Percentiles rank a stretch among this genome's conserved stretches.
These are phyloP conservation scores for Begonia fuchsioides DNA, from an alignment of 306 rosid genomes.

Conservation along the genomic window DNA sequence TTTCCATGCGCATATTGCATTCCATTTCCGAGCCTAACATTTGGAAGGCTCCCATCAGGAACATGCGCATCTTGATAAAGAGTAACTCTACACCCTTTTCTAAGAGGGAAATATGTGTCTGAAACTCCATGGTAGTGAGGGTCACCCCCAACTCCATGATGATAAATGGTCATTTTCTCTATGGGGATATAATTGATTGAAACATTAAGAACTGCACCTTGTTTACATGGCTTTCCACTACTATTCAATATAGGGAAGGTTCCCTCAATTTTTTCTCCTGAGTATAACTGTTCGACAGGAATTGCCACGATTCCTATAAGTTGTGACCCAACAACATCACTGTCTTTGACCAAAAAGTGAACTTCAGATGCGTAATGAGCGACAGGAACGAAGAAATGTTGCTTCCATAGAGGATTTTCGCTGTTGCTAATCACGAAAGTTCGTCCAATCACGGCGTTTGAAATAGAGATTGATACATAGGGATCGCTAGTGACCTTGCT, in stretches of 20 bases:
- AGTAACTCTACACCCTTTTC: constrained; percentile 74
- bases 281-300: constrained; percentile 63
- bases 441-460: constrained; percentile 75
- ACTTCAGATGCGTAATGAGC: constrained; percentile 77
- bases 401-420: constrained; percentile 86
- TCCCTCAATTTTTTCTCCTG: constrained; percentile 56
- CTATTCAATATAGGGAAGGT: constrained; percentile 49
- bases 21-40: constrained; percentile 46
- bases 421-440: constrained; percentile 83
- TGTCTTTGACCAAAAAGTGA: constrained; percentile 78
- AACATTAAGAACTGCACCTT: constrained; percentile 48
- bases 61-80: constrained; percentile 94
- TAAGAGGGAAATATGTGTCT: constrained; percentile 82
- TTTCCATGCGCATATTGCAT: constrained; percentile 55
- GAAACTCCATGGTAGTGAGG: constrained; percentile 83
- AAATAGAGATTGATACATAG: constrained; percentile 60
- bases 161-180: constrained; percentile 47
- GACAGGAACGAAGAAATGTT: constrained; percentile 71
- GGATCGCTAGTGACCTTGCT: constrained; percentile 84
- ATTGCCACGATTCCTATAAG: constrained; percentile 64
- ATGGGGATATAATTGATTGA: constrained; percentile 80
- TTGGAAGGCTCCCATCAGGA: constrained; percentile 70
- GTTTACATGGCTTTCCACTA: constrained; percentile 77
- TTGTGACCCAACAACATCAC: constrained; percentile 86
- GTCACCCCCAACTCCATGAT: constrained; percentile 78